Base-by-base conservation (phyloP, 768 basidiomycete genomes). In the Terana coerulea region DNA sequence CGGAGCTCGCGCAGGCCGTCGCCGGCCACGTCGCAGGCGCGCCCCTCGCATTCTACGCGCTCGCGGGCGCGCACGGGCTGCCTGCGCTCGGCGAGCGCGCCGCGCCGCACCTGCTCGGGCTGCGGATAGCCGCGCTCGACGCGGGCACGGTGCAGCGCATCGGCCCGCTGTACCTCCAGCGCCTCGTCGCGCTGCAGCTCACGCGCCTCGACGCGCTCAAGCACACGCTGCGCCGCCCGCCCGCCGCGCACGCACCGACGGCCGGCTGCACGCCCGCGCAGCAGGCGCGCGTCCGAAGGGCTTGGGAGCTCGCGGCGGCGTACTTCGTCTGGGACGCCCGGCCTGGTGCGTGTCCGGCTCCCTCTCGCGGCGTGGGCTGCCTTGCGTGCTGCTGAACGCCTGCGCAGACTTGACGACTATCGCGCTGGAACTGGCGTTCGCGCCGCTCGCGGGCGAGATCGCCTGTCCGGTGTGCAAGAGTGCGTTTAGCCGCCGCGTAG, bases 141-240 rank as follows among this genome's bases (percentile, higher is more conserved):
- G 91, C 91, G 62, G 83, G 83, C 41, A 75, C 82, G 67, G 85
- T 81, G 3, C 71, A 76, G 39, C 75, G 72, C 37, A 91, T 92
- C 42, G 88, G 89, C 5, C 78, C 90, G 2, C 68, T 81, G 19
- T 92, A 92, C 61, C 70, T 92, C 54, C 89, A 88, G 59, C 81
- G 86, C 24, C 75, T 92, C 24, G 88, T 91, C 66, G 90, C 87
- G 63, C 71, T 92, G 25, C 90, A 92, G 59, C 83, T 89, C 59
- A 88, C 89, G 6, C 84, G 90, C 22, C 73, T 80, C 2, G 90
- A 91, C 52, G 88, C 88, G 7, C 75, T 92, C 26, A 91, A 91
- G 63, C 80, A 86, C 26, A 77, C 90, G 19, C 72, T 92, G 11
- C 72, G 85, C 5, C 78, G 82, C 4, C 89, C 87, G 0, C 89